A percentile compares a stretch with the other conserved stretches of the same genome.
Conservation (phyloP, 352 stramenopile genomes). For the Globisporangium barbulae region DNA sequence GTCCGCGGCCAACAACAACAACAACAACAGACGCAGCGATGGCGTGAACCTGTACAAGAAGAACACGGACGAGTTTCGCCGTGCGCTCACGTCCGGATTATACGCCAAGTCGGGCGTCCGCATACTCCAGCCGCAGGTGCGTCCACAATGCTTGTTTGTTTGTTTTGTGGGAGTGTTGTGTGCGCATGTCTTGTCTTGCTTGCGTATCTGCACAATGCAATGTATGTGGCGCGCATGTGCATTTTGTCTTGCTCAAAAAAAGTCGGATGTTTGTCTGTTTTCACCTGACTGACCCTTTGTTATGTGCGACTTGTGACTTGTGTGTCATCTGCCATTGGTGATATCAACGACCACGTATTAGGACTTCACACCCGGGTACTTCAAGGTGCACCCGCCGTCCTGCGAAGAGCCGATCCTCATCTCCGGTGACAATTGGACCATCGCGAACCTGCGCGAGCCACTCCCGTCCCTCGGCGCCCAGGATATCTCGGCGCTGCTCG, state of each 20-base stretch:
- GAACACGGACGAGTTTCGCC: conserved; percentile 36
- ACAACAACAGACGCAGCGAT: neutral
- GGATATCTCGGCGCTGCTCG: conserved; percentile 17
- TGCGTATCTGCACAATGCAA: conserved; percentile 4
- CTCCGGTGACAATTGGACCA: conserved; percentile 5
- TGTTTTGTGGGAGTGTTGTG: neutral
- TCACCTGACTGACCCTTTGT: conserved; percentile 3
- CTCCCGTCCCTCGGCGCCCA: conserved; percentile 31
- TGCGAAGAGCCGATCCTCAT: conserved; percentile 20
- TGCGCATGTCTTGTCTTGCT: neutral
- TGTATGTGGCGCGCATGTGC: neutral
- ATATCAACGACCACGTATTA: conserved; percentile 1
- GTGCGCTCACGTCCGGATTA: conserved; percentile 31
- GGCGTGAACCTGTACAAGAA: conserved; percentile 28
- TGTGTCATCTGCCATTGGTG: neutral
- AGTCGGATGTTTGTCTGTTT: neutral
- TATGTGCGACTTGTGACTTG: conserved; percentile 4
- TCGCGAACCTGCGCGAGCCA: conserved; percentile 36
- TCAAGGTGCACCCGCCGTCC: conserved; percentile 20
- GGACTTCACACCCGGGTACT: conserved; percentile 29
- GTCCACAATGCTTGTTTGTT: neutral
- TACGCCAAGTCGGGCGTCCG: conserved; percentile 40
- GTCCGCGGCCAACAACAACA: conserved; percentile 3
- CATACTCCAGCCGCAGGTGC: conserved; percentile 21
- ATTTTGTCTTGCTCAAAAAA: neutral